A percentile compares a stretch with the other conserved stretches of the same genome.
These are phyloP conservation scores for Pueraria montana DNA, from an alignment of 306 rosid species.

Conservation along the genomic window DNA sequence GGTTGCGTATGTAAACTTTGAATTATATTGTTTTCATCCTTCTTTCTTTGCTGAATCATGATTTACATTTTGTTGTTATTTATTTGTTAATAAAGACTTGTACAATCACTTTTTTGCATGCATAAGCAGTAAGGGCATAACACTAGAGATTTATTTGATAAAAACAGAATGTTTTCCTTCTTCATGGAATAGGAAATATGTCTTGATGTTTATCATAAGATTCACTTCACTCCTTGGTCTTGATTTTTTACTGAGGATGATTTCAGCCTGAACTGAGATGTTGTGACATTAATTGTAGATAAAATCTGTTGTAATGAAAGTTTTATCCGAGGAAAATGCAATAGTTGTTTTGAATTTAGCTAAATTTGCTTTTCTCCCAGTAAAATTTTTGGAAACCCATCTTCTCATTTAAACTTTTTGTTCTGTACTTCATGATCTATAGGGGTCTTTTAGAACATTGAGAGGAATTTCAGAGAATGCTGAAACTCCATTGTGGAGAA, in stretches of 20 bases:
- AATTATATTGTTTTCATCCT: conserved; percentile 9
- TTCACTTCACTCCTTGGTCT: conserved; percentile 10
- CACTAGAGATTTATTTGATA: neutral
- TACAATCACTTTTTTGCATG: neutral
- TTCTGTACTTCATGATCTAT: neutral
- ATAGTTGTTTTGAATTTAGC: neutral
- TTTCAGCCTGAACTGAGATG: neutral
- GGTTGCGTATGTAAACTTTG: neutral
- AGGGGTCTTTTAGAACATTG: neutral
- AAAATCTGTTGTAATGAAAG: neutral
- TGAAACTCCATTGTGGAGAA: conserved; percentile 5
- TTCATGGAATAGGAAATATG: neutral
- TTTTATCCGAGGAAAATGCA: neutral
- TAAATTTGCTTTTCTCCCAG: neutral
- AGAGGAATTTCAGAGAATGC: neutral
- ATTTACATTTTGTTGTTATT: no score
- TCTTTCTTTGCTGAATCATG: neutral
- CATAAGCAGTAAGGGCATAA: neutral
- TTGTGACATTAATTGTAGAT: neutral
- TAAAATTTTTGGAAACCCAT: neutral
- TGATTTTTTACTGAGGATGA: neutral
- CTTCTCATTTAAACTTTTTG: neutral
- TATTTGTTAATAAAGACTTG: no score
- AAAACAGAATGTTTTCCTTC: neutral
- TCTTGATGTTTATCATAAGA: neutral